Evolutionary conservation across 83 land plant species (phyloP).

Genomic region (Isoetes engelmannii): DNA sequence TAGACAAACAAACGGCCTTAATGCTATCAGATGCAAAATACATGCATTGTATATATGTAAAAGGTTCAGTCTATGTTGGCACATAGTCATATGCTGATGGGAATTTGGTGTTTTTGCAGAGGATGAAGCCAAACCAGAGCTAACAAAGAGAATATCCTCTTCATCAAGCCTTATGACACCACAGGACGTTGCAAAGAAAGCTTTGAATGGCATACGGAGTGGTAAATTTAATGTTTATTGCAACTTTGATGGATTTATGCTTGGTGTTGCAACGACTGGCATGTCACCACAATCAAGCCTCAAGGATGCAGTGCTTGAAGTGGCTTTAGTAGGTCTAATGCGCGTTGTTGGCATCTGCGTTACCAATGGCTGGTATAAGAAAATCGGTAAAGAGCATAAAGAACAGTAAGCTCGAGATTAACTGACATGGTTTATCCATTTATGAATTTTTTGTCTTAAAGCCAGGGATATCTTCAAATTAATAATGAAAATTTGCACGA

Average conservation of each 20-base stretch:
- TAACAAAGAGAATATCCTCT: slow-evolving; percentile 57
- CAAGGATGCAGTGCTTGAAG: slow-evolving; percentile 58
- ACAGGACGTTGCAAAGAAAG: slow-evolving; percentile 59
- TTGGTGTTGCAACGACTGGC: slow-evolving; percentile 67
- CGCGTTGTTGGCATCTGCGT: slow-evolving; percentile 51
- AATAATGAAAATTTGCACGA: no score
- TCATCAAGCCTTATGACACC: slow-evolving; percentile 61
- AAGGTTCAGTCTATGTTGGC: no score
- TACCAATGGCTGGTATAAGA: slow-evolving; percentile 62
- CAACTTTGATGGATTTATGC: slow-evolving; percentile 68
- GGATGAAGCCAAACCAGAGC: slow-evolving; percentile 46
- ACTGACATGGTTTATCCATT: no score
- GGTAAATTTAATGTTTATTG: slow-evolving; percentile 58
- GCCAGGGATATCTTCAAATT: no score
- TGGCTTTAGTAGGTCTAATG: slow-evolving; percentile 39
- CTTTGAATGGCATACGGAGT: slow-evolving; percentile 62
- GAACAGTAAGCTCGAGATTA: no score
- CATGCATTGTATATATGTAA: no score
- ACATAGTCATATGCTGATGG: no score
- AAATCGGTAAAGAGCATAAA: slow-evolving; percentile 12
- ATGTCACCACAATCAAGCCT: slow-evolving; percentile 76
- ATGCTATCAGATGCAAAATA: no score
- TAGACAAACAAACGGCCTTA: no score
- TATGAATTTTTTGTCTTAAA: no score
- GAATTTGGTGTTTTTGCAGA: slow-evolving; percentile 19